Percentiles rank a stretch among this genome's conserved stretches.
Conservation (phyloP, 768 basidiomycete species). For the Boletus rex-veris region DNA sequence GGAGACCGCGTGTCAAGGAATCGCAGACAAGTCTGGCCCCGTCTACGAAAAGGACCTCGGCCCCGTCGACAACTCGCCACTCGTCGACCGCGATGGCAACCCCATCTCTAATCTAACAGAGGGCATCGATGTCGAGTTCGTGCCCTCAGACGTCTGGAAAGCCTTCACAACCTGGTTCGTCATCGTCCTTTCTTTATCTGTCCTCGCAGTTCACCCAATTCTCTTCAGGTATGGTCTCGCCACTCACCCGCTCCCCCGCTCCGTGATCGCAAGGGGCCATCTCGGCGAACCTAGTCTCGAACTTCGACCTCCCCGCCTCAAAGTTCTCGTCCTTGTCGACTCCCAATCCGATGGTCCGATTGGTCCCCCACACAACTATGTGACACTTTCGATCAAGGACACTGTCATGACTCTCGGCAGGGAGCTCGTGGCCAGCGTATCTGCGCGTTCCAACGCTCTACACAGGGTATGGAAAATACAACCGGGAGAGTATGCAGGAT, state of each 20-base stretch:
- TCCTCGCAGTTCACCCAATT: not conserved
- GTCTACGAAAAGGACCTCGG: conserved; percentile 62
- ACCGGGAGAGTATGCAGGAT: conserved; percentile 32
- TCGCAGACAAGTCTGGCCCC: conserved; percentile 63
- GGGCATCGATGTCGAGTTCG: conserved; percentile 67
- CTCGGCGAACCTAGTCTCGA: conserved; percentile 56
- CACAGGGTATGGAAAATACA: conserved; percentile 67
- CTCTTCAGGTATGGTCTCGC: conserved; percentile 71
- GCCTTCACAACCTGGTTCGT: conserved; percentile 58
- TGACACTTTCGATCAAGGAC: conserved; percentile 51
- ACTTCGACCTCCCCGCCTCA: conserved; percentile 64
- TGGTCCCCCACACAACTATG: conserved; percentile 31
- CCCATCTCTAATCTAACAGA: conserved; percentile 49
- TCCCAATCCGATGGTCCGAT: conserved; percentile 26
- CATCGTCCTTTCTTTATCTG: not conserved
- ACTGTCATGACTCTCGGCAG: conserved; percentile 42
- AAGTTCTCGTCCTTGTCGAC: conserved; percentile 45
- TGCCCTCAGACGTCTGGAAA: conserved; percentile 72
- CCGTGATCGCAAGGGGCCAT: conserved; percentile 60
- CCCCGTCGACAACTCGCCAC: conserved; percentile 68
- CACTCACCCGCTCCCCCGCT: conserved; percentile 54
- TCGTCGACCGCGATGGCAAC: conserved; percentile 54
- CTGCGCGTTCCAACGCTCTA: conserved; percentile 31
- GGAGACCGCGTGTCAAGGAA: conserved; percentile 66
- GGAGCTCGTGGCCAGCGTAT: conserved; percentile 39